A percentile compares a stretch with the other conserved stretches of the same genome.
phyloP scores from a whole-genome alignment of 495 filamentous ascomycete species.

The Tuber melanosporum region DNA sequence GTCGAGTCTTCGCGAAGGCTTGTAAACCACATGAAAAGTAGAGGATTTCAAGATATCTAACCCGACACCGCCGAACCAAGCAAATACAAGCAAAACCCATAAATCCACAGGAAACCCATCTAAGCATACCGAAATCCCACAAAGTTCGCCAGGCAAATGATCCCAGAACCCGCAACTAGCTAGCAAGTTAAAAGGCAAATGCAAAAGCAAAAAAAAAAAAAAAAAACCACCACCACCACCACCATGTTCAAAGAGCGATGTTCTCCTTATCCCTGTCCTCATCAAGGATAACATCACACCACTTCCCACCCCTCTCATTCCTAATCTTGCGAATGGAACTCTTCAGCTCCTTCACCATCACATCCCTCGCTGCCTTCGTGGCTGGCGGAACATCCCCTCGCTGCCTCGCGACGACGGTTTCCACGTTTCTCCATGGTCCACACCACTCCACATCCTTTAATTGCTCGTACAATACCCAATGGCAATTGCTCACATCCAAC shows the following conservation, averaged over 20 bases:
- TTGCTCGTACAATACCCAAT: slow-evolving; percentile 19
- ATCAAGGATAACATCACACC: slow-evolving; percentile 20
- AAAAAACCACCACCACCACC: no score
- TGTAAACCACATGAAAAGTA: not conserved
- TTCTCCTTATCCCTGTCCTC: not conserved
- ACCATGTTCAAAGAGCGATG: not conserved
- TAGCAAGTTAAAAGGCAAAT: not conserved
- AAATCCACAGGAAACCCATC: not conserved
- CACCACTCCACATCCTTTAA: slow-evolving; percentile 28
- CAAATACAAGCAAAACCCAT: not conserved
- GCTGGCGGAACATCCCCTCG: not conserved
- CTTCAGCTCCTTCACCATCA: slow-evolving; percentile 9
- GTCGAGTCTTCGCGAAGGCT: not conserved
- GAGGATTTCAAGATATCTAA: not conserved
- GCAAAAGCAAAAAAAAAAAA: not conserved
- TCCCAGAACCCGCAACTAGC: not conserved
- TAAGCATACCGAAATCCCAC: not conserved
- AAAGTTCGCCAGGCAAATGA: not conserved
- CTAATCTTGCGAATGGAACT: slow-evolving; percentile 22
- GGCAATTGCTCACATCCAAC: slow-evolving; percentile 28
- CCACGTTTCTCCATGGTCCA: slow-evolving; percentile 32
- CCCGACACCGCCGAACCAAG: not conserved
- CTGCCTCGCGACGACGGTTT: slow-evolving; percentile 28
- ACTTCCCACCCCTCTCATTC: slow-evolving; percentile 24
- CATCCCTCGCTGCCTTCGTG: slow-evolving; percentile 9